Percentiles rank a stretch among this genome's conserved stretches.
These are phyloP conservation scores for Aspergillus piperis DNA, from an alignment of 2,329 filamentous ascomycete genomes.

Conservation along the genomic window DNA sequence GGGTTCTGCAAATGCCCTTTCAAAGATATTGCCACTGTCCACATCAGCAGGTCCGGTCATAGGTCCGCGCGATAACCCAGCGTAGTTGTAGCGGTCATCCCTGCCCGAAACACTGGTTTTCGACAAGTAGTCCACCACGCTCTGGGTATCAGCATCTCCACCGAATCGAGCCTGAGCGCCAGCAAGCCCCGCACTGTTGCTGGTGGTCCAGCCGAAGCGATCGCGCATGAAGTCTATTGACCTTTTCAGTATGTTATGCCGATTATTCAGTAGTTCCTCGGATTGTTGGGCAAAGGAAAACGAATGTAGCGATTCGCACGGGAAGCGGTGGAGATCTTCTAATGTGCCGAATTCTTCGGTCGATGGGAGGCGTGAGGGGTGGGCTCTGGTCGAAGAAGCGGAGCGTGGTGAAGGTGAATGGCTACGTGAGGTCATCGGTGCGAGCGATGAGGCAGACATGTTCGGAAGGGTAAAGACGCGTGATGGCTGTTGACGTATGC, in stretches of 20 bases:
- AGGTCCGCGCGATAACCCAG: conserved; percentile 59
- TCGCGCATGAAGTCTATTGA: conserved; percentile 97
- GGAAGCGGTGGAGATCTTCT: conserved; percentile 90
- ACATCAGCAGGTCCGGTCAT: conserved; percentile 77
- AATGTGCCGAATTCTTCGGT: conserved; percentile 69
- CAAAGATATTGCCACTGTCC: conserved; percentile 78
- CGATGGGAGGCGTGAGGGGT: conserved; percentile 58
- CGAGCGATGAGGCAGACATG: conserved; percentile 64
- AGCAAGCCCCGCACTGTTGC: conserved; percentile 69
- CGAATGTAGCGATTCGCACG: conserved; percentile 92
- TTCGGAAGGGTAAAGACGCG: conserved; percentile 66
- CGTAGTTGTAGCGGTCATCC: conserved; percentile 49
- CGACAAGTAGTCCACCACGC: conserved; percentile 84
- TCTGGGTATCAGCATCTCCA: conserved; percentile 83
- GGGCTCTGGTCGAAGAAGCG: conserved; percentile 57
- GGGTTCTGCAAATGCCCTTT: conserved; percentile 68
- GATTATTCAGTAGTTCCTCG: conserved; percentile 85
- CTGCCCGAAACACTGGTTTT: conserved; percentile 76
- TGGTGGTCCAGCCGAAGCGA: conserved; percentile 77
- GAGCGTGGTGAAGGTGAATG: conserved; percentile 72
- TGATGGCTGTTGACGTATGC: conserved; percentile 82
- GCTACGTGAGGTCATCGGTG: conserved; percentile 60
- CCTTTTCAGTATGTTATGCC: conserved; percentile 88
- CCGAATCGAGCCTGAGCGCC: conserved; percentile 79
- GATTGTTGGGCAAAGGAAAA: conserved; percentile 98